Evolutionary conservation across 768 basidiomycete species (phyloP), one percentile per base, ranked within the genome.

Genomic region (Trametes villosa): DNA sequence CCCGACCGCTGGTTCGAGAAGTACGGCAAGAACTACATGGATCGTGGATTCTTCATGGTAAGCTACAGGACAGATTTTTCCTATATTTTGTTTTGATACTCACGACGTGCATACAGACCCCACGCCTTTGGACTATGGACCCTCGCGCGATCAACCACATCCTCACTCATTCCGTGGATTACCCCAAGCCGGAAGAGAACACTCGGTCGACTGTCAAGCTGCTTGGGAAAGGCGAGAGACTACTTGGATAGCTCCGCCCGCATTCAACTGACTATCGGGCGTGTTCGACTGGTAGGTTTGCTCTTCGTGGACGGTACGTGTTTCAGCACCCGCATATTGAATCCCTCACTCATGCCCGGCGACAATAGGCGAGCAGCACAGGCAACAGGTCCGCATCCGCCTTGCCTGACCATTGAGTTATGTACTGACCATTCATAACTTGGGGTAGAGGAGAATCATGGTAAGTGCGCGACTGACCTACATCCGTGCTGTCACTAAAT

Each of bases 131-230:
- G 53, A 63, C 65, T 0, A 70, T 77, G 52, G 91, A 92, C 65
- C 74, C 83, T 0, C 82, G 83, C 27, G 89, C 88, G 0, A 38
- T 92, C 34, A 79, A 81, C 42, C 85, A 92, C 64, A 76, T 94
- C 51, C 75, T 93, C 15, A 78, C 79, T 61, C 84, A 88, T 56
- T 74, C 74, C 27, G 70, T 79, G 30, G 72, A 77, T 40, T 91
- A 86, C 62, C 81, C 83, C 59, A 91, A 89, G 63, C 79, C 86
- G 0, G 74, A 77, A 12, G 62, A 68, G 0, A 65, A 72, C 7
- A 75, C 81, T n/a, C 47, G 26, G 9, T n/a, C 13, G 0, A 6
- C 47, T 7, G 11, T 12, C 2, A 45, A 49, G 17, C 18, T 31
- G 20, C 20, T 57, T 5, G 56, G 56, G 7, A 49, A 42, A 24